These are phyloP conservation scores for Hura crepitans DNA, from an alignment of 441 rosid species.

Conservation along the genomic window DNA sequence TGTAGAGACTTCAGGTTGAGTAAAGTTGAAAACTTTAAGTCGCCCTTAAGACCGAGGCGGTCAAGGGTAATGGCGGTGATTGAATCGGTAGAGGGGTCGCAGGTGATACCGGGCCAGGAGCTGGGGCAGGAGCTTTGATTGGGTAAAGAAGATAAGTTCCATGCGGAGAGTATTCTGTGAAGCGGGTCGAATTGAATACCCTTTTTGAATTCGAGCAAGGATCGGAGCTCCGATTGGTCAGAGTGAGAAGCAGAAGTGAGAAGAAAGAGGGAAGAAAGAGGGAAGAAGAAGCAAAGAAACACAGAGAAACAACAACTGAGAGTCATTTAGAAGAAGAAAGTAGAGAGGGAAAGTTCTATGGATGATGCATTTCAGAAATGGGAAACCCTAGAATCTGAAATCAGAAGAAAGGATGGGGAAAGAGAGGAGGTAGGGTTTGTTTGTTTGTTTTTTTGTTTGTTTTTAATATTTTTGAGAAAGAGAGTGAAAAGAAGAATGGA, in stretches of 20 bases:
- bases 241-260: constrained; percentile 19
- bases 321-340: constrained; percentile 41
- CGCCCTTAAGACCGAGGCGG: constrained; percentile 60
- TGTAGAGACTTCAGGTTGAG: constrained; percentile 48
- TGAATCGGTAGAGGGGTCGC: constrained; percentile 44
- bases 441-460: not conserved
- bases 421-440: constrained; percentile 27
- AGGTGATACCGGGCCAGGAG: constrained; percentile 63
- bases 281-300: constrained; percentile 27
- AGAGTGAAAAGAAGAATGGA: not conserved
- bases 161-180: constrained; percentile 33
- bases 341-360: not conserved
- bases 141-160: constrained; percentile 38
- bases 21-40: constrained; percentile 71
- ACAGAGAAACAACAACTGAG: constrained; percentile 24
- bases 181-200: constrained; percentile 60
- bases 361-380: constrained; percentile 24
- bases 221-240: constrained; percentile 47
- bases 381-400: constrained; percentile 19
- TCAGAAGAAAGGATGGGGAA: not conserved
- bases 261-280: constrained; percentile 10
- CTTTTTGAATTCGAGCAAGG: constrained; percentile 76
- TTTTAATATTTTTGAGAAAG: not conserved
- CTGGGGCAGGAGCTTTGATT: constrained; percentile 46
- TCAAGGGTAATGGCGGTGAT: constrained; percentile 54